A percentile compares a stretch with the other conserved stretches of the same genome.
These are phyloP conservation scores for Flaveria sonorensis DNA, from an alignment of 129 eudicot species.

Conservation along the genomic window DNA sequence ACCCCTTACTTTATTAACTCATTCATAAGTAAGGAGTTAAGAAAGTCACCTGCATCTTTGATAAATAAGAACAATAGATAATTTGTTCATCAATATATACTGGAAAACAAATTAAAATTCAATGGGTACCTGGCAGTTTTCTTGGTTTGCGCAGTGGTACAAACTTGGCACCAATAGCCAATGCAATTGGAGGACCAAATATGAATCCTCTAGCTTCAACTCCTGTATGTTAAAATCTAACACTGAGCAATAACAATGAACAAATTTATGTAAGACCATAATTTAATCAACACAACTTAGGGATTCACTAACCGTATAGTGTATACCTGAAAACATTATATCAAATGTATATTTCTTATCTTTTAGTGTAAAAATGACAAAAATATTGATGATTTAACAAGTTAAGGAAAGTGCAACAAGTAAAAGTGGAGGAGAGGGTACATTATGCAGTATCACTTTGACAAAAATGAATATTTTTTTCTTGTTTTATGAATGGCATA, in stretches of 20 bases:
- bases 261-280: not conserved
- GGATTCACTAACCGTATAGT: too few relatives aligned
- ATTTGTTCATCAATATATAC: too few relatives aligned
- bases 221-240: slow-evolving; percentile 45
- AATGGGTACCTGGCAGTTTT: slow-evolving; percentile 72
- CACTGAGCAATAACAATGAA: not conserved
- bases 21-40: not conserved
- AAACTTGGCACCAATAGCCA: slow-evolving; percentile 97
- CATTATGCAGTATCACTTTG: not conserved
- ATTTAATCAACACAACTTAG: not conserved
- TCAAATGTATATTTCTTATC: too few relatives aligned
- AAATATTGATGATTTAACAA: too few relatives aligned
- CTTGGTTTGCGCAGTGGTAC: slow-evolving; percentile 89
- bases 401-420: too few relatives aligned
- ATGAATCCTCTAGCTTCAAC: slow-evolving; percentile 99
- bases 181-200: slow-evolving; percentile 92
- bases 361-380: too few relatives aligned
- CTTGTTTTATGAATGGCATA: too few relatives aligned
- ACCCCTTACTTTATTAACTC: too few relatives aligned
- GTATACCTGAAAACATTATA: too few relatives aligned
- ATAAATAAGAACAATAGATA: too few relatives aligned
- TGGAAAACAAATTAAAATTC: not conserved
- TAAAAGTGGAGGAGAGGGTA: too few relatives aligned
- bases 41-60: too few relatives aligned
- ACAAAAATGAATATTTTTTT: not conserved